Evolutionary conservation across 495 filamentous ascomycete genomes (phyloP), one percentile per base, ranked within the genome.

Genomic region (Neurospora discreta): DNA sequence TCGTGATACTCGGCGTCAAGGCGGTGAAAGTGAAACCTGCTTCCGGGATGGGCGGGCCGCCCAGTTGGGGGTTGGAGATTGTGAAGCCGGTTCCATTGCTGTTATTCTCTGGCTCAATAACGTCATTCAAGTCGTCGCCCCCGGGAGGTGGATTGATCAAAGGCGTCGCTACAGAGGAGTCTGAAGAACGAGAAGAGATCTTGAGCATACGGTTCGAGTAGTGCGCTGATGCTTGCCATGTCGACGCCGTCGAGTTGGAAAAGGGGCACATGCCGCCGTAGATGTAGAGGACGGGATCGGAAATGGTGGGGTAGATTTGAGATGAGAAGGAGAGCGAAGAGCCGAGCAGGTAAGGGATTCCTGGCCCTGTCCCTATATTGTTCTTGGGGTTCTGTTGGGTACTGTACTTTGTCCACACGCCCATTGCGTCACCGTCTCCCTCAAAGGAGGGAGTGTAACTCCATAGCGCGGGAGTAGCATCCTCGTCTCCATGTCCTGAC

Each of bases 221-320:
- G 43, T 87, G 85, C 0, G 92, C 92, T 0, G 85, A 77, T 16
- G 87, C 85, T 44, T 91, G 85, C 87, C 90, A 90, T 20, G 82
- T 78, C 8, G 82, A 78, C 5, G 74, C 73, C 13, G 83, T 82
- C 4, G 82, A 75, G 41, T 81, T 82, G 15, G 80, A 72, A 33
- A 80, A 84, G 0, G 93, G 92, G 76, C 94, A 97, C 94, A 97
- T 95, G 68, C 94, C 94, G 42, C 92, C 94, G 82, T 95, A 97
- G 68, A 90, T 77, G 77, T 92, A 97, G 41, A 93, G 81, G n/a
- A 74, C 82, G 39, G 76, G 84, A 70, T 73, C 79, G 74, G 74
- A 85, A 75, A 83, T 73, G 52, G 76, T 71, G 8, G 85, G 84
- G n/a, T 87, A 83, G 10, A 86, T 79, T 16, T 85, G 83, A 2